Evolutionary conservation across 441 rosid genomes (phyloP), one percentile per base, ranked within the genome.

Genomic region (Euphorbia schlechtendalii): DNA sequence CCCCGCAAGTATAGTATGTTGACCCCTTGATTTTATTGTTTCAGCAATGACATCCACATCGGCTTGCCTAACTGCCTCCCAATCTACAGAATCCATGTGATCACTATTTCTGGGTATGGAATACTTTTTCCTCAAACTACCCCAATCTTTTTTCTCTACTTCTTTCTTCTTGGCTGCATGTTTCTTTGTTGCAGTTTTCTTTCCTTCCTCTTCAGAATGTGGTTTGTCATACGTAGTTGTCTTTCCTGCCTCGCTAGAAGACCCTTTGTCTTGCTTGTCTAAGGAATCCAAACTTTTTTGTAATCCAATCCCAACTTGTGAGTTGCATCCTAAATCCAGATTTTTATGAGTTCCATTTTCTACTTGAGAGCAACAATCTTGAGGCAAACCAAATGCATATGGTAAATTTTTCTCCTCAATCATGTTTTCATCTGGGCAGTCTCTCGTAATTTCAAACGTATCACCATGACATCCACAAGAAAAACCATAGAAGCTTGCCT

Each of bases 21-120:
- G 92, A 11, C 96, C 96, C 0, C 92, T 82, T 21, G 56, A 56
- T 67, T 41, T 49, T 20, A 87, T 90, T 20, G 63, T 56, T 1
- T 22, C 43, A n/a, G 80, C 80, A 60, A 90, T 55, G 58, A 57
- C 75, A 6, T 22, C 14, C 56, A 56, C 20, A 0, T 73, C 63
- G 36, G 86, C 81, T 56, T 66, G 38, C 41, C 86, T 77, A 58
- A 82, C 77, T 54, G 82, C 83, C 46, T 82, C 80, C 89, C 87
- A 90, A 40, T 87, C 78, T 41, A 86, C 76, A 10, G 81, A 69
- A 76, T 90, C 94, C 73, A 64, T 79, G n/a, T 74, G 67, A 20
- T 80, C 76, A 0, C 13, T 21, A 40, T 67, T 62, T 51, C 75
- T 77, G 46, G 43, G 61, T 54, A 58, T 80, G 25, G 73, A 69